Percentiles rank a stretch among this genome's conserved stretches.
These are phyloP conservation scores for Penicillium freii DNA, from an alignment of 2,329 filamentous ascomycete species.

Conservation along the genomic window DNA sequence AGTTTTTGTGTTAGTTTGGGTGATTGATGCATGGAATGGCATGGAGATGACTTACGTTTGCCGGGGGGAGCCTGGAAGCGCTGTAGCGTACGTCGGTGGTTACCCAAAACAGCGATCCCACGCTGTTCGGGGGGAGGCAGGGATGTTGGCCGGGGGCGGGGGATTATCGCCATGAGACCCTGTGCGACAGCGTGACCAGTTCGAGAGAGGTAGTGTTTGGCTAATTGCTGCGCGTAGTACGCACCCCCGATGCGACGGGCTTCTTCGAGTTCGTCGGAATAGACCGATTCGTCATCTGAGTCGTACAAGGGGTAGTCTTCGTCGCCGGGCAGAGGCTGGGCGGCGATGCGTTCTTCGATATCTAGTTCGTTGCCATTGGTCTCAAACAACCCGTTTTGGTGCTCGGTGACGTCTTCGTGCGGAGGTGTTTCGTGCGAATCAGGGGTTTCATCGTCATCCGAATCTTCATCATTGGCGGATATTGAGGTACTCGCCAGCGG, in stretches of 20 bases:
- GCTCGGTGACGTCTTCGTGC: slow-evolving; percentile 4
- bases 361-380: slow-evolving; percentile 58
- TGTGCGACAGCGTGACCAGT: slow-evolving; percentile 46
- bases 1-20: slow-evolving; percentile 48
- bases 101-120: slow-evolving; percentile 44
- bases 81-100: slow-evolving; percentile 45
- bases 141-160: slow-evolving; percentile 50
- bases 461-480: slow-evolving; percentile 72
- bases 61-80: slow-evolving; percentile 59
- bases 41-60: slow-evolving; percentile 45
- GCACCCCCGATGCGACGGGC: slow-evolving; percentile 73
- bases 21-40: not conserved
- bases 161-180: slow-evolving; percentile 53
- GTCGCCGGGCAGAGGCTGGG: slow-evolving; percentile 55
- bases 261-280: slow-evolving; percentile 72
- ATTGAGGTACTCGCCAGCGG: slow-evolving; percentile 71
- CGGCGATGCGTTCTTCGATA: slow-evolving; percentile 77
- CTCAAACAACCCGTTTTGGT: slow-evolving; percentile 50
- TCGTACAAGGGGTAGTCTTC: slow-evolving; percentile 88
- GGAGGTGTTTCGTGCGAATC: slow-evolving; percentile 3
- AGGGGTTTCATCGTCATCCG: slow-evolving; percentile 62
- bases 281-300: slow-evolving; percentile 78
- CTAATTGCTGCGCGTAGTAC: slow-evolving; percentile 66
- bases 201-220: slow-evolving; percentile 52
- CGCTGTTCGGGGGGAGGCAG: slow-evolving; percentile 39